Base-by-base conservation (phyloP, 2,329 filamentous ascomycete genomes). In the Mycogone perniciosa region DNA sequence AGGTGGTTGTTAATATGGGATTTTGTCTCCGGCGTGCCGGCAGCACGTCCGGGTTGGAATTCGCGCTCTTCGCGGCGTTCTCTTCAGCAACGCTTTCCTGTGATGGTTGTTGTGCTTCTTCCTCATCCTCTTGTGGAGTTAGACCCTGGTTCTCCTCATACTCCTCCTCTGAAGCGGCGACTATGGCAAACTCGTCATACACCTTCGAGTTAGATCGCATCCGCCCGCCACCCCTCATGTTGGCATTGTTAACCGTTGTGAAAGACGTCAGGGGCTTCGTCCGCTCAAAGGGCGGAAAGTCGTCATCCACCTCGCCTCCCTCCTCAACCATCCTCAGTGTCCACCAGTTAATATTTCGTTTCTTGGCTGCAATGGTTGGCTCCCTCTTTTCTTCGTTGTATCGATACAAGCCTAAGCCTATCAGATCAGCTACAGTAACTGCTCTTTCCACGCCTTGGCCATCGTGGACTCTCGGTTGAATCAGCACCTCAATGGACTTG, bases 311-410 rank as follows among this genome's bases (percentile, higher is more conserved):
- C 62, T 93, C 88, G 44, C 86, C 89, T 50, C 88, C 87, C 62
- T 93, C 83, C 54, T 93, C 84, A 2, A 91, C 87, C 82, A 95
- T 90, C 38, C 88, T 80, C 50, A 95, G 70, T 27, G 84, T 88
- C 86, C 87, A 93, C 73, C 83, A 83, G 62, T 92, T 92, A 59
- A 91, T 84, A 59, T 88, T 89, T 47, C 82, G 73, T 62, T 89
- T 88, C 46, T 84, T 79, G 2, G 71, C 64, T 0, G 81, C 72
- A 7, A 93, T 71, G 1, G 77, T 64, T 4, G 88, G 88, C 56
- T 89, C 80, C 30, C 82, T 72, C 58, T 86, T 86, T 63, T 91
- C 87, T 59, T 91, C 85, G 44, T 82, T 81, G 64, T 92, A 93
- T 55, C 85, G 77, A 76, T 86, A 91, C 9, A 95, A 68, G 55